These are phyloP conservation scores for Beta corolliflora DNA, from an alignment of 179 eudicot genomes.

Conservation along the genomic window DNA sequence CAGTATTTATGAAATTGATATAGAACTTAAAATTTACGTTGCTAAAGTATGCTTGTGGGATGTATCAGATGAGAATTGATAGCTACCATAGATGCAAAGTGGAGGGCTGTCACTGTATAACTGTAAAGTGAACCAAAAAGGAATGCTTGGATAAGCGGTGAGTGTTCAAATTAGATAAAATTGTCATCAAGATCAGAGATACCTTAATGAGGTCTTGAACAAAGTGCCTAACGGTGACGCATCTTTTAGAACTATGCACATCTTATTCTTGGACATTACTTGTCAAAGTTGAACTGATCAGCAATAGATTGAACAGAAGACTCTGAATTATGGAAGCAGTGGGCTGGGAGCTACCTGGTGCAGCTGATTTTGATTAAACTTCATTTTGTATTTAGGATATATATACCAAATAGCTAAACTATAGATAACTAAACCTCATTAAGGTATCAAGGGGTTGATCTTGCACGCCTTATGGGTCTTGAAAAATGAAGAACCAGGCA, in stretches of 20 bases:
- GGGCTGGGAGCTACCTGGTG: background rate
- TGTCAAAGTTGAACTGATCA: background rate
- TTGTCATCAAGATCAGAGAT: background rate
- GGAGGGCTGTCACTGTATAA: background rate
- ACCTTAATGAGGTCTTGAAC: background rate
- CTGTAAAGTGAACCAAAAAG: background rate
- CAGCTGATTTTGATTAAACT: background rate
- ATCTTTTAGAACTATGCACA: background rate
- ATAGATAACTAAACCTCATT: background rate
- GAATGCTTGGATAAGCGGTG: background rate
- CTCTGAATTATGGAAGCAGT: background rate
- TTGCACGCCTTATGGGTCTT: background rate
- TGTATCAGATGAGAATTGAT: background rate
- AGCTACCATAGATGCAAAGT: background rate
- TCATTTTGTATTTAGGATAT: background rate
- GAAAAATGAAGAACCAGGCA: no score
- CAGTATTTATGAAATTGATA: background rate
- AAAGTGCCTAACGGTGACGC: background rate
- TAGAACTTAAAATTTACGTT: no score
- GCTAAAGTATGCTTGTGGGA: background rate
- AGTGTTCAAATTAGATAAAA: background rate
- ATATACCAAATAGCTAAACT: background rate
- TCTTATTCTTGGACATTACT: background rate
- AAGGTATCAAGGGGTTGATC: background rate
- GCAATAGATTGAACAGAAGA: background rate